phyloP scores from a whole-genome alignment of 768 basidiomycete genomes.

The Calocera viscosa region DNA sequence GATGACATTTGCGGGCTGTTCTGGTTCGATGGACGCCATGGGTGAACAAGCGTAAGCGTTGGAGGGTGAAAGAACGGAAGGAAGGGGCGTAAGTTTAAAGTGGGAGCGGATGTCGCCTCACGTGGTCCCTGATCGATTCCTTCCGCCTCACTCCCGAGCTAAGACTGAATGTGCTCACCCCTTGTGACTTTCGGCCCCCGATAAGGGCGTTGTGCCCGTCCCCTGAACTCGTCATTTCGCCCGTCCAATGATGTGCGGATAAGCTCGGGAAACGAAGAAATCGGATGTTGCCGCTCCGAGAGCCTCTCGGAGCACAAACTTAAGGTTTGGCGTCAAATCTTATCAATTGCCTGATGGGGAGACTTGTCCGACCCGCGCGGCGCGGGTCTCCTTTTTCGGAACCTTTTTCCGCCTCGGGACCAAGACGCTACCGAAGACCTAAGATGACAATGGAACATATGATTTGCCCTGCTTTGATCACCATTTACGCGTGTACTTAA shows the following conservation, averaged over 20 bases:
- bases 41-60: not conserved
- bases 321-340: not conserved
- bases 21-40: not conserved
- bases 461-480: too few species aligned
- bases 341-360: not conserved
- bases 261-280: not conserved
- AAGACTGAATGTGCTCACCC: not conserved
- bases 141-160: not conserved
- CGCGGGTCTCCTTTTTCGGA: too few species aligned
- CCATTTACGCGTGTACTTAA: too few species aligned
- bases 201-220: not conserved
- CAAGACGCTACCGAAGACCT: too few species aligned
- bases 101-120: not conserved
- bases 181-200: not conserved
- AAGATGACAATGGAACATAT: too few species aligned
- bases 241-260: not conserved
- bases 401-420: too few species aligned
- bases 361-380: not conserved
- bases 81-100: conserved; percentile 5
- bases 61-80: conserved; percentile 6
- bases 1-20: not conserved
- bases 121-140: not conserved
- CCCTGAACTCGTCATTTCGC: not conserved
- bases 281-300: not conserved
- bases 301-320: not conserved